Base-by-base conservation (phyloP, 495 filamentous ascomycete species). In the Penicillium robsamsonii region DNA sequence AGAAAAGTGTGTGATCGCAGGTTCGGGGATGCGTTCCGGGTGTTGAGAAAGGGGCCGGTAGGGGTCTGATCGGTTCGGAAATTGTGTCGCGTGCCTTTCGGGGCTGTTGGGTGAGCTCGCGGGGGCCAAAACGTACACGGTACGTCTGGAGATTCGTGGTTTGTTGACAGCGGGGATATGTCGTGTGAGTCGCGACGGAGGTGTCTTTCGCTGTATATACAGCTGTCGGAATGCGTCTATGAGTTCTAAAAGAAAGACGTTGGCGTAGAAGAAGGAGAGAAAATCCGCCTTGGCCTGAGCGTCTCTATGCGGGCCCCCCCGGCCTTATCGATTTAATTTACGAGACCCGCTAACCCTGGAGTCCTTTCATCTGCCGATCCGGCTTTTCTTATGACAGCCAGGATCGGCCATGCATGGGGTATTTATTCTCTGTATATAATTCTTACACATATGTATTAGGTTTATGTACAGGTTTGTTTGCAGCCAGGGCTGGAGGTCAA, bases 261-360 rank as follows among this genome's bases (percentile, higher is more conserved):
- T n/a, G 27, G 5, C 1, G 7, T 5, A 15, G 44, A 56, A 10
- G 56, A 46, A 42, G 56, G 49, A 48, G 47, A 62, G 61, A 67
- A 65, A 53, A 45, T 59, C 51, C 31, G 41, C 17, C 15, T 31
- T 35, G 65, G 65, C 55, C 55, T 58, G 52, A 53, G 59, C 64
- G 64, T 48, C 55, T 52, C 55, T 27, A 67, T 65, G 62, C 62
- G 65, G 65, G 62, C 56, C 59, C 56, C 59, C 58, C 65, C 59
- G 57, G 64, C 35, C 51, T 56, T 56, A 56, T 56, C 45, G 53
- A 54, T 42, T 54, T 44, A 50, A 50, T 50, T 50, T 40, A 29
- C n/a, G 22, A 45, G 30, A 43, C 50, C 50, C 50, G 41, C 50
- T 7, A 31, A 25, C 17, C 50, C 27, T 27, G 15, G 15, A 37